Base-by-base conservation (phyloP, 1,139 yeast genomes). In the Nakaseomyces kungkrabaensis region DNA sequence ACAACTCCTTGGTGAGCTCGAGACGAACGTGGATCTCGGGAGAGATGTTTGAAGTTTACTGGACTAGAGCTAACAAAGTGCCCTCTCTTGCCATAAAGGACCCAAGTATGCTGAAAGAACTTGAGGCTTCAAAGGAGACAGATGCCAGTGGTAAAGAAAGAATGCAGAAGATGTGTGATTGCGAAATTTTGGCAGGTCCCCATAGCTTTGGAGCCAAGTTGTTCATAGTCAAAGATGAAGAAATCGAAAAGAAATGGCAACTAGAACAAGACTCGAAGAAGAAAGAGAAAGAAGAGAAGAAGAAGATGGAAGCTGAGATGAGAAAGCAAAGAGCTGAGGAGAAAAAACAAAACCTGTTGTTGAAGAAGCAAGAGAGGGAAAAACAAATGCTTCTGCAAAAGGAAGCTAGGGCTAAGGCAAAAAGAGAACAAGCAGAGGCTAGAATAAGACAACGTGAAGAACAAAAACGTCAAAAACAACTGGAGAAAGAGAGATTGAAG, bases 101-200 rank as follows among this genome's bases (percentile, higher is more conserved):
- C 13, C 8, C 33, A 10, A 41, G 44, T 27, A 11, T 29, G 8
- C 33, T 37, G 26, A 45, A 45, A 13, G 47, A 45, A n/a, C 29
- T 17, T n/a, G 33, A 77, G 38, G 70, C 71, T 51, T 68, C 70
- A 48, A 51, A 55, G 52, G 46, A 53, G 27, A 66, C 75, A 46
- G 72, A 74, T 5, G 60, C 68, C 37, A 75, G 75, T 11, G 73
- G 56, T 29, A 73, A 95, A 57, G 97, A 92, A 57, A 82, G 82
- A 49, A 89, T 90, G 96, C 85, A 88, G 51, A 88, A 88, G 62
- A 70, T 92, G 52, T 80, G 94, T 59, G 97, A 90, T 58, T 81
- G 90, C 51, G 69, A 73, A 0, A 68, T 89, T 70, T 72, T 74
- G 5, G 73, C 85, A 37, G 97, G 97, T 0, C 96, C 96, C 0